phyloP scores from a whole-genome alignment of 2,329 filamentous ascomycete genomes.

The Clarireedia homoeocarpa region DNA sequence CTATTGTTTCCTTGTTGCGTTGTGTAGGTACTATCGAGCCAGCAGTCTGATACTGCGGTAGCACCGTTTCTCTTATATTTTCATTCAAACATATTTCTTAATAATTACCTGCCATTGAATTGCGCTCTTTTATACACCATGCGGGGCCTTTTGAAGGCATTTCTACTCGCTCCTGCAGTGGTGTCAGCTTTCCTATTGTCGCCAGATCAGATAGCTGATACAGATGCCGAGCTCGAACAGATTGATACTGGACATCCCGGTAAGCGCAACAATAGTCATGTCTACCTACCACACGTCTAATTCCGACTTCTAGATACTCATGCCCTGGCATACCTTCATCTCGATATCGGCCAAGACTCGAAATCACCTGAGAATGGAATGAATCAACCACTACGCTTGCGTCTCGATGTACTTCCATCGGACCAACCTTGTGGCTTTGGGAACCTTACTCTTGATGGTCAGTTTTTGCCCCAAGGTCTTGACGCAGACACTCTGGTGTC shows the following conservation, averaged over 20 bases:
- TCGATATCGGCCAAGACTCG: conserved; percentile 14
- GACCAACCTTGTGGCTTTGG: conserved; percentile 38
- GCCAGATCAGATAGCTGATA: neutral
- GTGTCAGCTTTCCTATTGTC: conserved; percentile 22
- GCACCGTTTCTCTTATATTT: neutral
- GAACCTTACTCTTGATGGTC: conserved; percentile 41
- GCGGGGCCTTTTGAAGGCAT: conserved; percentile 27
- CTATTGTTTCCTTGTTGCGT: no score
- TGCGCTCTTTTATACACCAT: conserved; percentile 16
- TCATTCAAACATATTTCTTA: neutral
- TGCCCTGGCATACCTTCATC: conserved; percentile 14
- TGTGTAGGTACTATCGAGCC: no score
- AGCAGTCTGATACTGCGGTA: no score
- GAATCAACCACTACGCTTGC: conserved; percentile 24
- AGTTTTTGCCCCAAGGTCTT: conserved; percentile 33
- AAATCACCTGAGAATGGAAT: conserved; percentile 19
- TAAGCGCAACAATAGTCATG: neutral
- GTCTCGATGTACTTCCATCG: conserved; percentile 39
- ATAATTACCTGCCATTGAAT: neutral
- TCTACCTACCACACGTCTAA: neutral
- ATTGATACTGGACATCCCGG: neutral
- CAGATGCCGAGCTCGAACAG: neutral
- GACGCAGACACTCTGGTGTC: conserved; percentile 9
- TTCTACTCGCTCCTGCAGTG: conserved; percentile 25
- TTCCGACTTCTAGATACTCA: conserved; percentile 9